phyloP scores from a whole-genome alignment of 768 basidiomycete species.

The Crucibulum laeve region DNA sequence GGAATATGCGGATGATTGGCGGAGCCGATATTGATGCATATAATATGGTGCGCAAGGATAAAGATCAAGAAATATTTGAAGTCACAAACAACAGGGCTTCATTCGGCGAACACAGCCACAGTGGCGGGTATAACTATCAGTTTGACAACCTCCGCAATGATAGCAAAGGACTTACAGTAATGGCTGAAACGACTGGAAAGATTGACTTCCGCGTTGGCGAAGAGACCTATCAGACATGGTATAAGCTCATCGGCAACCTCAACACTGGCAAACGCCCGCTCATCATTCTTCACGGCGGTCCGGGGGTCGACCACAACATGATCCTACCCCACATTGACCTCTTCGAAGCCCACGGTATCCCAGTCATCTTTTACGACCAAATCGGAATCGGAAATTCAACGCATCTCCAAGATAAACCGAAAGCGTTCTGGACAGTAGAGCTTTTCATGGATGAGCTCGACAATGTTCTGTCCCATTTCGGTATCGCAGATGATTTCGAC shows the following conservation, averaged over 20 bases:
- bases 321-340: constrained; percentile 35
- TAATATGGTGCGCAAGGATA: no score
- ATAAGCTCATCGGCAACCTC: constrained; percentile 44
- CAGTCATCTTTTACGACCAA: constrained; percentile 55
- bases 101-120: no score
- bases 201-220: constrained; percentile 7
- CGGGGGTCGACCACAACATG: constrained; percentile 40
- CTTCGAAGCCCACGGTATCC: constrained; percentile 27
- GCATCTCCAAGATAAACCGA: constrained; percentile 44
- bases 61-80: no score
- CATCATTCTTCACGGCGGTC: constrained; percentile 51
- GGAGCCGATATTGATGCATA: no score
- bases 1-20: no score
- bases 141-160: no score
- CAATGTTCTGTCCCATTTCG: constrained; percentile 39
- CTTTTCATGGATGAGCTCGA: constrained; percentile 51
- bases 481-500: constrained; percentile 37
- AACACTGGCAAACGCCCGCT: constrained; percentile 32
- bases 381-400: constrained; percentile 52
- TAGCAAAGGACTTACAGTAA: no score
- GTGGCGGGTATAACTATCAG: no score
- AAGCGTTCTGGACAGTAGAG: constrained; percentile 46
- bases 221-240: constrained; percentile 39
- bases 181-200: constrained; percentile 1
- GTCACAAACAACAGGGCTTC: no score